Evolutionary conservation across 805 yeast genomes (phyloP), one percentile per base, ranked within the genome.

Genomic region (Kazachstania africana): DNA sequence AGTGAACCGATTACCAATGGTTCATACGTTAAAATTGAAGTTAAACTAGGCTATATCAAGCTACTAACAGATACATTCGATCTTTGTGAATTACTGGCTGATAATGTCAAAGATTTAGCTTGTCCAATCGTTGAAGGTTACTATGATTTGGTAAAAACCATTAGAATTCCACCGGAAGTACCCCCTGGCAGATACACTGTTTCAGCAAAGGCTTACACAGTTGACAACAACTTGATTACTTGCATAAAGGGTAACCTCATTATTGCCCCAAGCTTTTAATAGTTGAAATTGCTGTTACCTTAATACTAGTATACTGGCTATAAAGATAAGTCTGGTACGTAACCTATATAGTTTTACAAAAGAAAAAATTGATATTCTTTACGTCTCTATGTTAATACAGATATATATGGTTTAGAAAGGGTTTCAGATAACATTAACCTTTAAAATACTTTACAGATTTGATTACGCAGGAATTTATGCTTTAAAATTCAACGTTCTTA

Each of bases 161-260:
- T 91, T 16, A 87, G 77, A 47, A 72, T 91, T 35, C 98, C 98
- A 12, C 64, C 67, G 12, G 91, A 84, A 55, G 94, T 88, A 20
- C 98, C 98, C 36, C 95, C 97, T 15, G 98, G 98, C 25, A 78
- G 71, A 51, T 91, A 91, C 62, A 62, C 72, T 19, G 94, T 88
- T 17, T 63, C 68, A 32, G 97, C 96, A 13, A 74, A 88, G 49
- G 98, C 97, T 3, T 91, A 72, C 63, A 84, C 94, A 25, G 73
- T 63, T 26, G 83, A 29, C n/a, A 95, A 84, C 48, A 78, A 70
- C 24, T 69, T 80, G 40, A 74, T 91, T 40, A 74, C 95, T 16
- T 91, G 98, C 57, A 62, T 91, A 45, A 70, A 81, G 15, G 91
- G 84, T 6, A 68, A 74, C 8, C 72, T 80, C 24, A 75, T 51